Percentiles rank a stretch among this genome's conserved stretches.
Evolutionary conservation across 176 grass and related monocot genomes (phyloP).

Genomic region (Zoysia japonica): DNA sequence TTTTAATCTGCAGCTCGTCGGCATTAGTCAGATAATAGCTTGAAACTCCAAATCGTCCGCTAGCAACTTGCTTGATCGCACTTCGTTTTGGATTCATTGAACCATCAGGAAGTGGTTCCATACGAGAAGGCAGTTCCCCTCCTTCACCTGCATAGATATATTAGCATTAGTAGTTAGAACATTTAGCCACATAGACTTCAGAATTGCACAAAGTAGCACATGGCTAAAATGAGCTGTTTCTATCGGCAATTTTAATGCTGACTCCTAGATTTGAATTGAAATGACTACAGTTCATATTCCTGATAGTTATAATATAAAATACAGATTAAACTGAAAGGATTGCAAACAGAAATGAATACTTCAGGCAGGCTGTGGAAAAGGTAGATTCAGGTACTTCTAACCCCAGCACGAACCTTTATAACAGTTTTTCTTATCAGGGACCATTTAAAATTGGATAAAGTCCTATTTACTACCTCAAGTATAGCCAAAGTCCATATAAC

Average conservation of each 20-base stretch:
- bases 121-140: conserved; percentile 92
- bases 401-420: not conserved
- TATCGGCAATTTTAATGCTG: conserved; percentile 2
- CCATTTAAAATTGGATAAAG: not conserved
- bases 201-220: conserved; percentile 23
- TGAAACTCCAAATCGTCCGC: conserved; percentile 94
- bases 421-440: not conserved
- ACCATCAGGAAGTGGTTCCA: conserved; percentile 88
- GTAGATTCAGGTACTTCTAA: not conserved
- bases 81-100: conserved; percentile 93
- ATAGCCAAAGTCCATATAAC: too few species aligned
- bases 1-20: conserved; percentile 99
- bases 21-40: conserved; percentile 98
- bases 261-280: conserved; percentile 3
- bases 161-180: conserved; percentile 8
- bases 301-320: conserved; percentile 11
- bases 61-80: conserved; percentile 99
- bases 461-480: too few species aligned
- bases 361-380: not conserved
- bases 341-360: not conserved
- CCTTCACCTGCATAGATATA: conserved; percentile 72
- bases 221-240: conserved; percentile 5
- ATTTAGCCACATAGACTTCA: conserved; percentile 10
- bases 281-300: conserved; percentile 1
- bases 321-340: conserved; percentile 2